Evolutionary conservation across 768 basidiomycete genomes (phyloP), one percentile per base, ranked within the genome.

Genomic region (Strobilomyces echinocephalus): DNA sequence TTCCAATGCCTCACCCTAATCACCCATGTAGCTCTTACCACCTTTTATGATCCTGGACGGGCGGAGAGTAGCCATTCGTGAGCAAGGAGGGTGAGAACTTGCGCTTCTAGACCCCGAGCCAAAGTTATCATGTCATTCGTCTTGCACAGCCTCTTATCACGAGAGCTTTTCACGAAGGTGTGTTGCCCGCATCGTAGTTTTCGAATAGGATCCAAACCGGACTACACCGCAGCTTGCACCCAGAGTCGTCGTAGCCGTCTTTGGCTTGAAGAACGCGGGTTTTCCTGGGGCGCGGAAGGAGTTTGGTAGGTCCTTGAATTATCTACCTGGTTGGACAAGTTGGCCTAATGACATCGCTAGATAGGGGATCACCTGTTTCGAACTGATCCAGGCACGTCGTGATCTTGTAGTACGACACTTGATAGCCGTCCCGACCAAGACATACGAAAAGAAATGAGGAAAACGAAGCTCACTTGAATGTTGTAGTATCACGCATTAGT

Each of bases 171-270:
- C 44, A 46, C 28, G 4, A 57, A 56, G 60, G 66, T 66, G 44
- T 48, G 48, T 16, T 39, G 8, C 11, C 42, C 10, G 16, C 24
- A 20, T 26, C 31, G 10, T 55, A 2, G 44, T 28, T 47, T 5
- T 41, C 6, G 38, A 46, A 4, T n/a, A 36, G 41, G 69, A 67
- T 33, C 55, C 74, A 12, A 33, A 24, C 28, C 10, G 12, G 18
- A 36, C 8, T 15, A 9, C 4, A 6, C 41, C 40, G 20, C 12
- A 80, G 79, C 73, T 76, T 28, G 75, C 74, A 4, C 73, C 79
- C 26, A 64, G 65, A 28, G 69, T 79, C 21, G 58, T 84, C 20
- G 68, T 72, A 2, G 69, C 66, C 7, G 73, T 85, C 39, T 75
- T 83, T 52, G 67, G 67, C 31, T 65, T 80, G 52, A 73, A 74